Percentiles rank a stretch among this genome's conserved stretches.
phyloP scores from a whole-genome alignment of 2,329 filamentous ascomycete species.

The Lecanicillium sp. region DNA sequence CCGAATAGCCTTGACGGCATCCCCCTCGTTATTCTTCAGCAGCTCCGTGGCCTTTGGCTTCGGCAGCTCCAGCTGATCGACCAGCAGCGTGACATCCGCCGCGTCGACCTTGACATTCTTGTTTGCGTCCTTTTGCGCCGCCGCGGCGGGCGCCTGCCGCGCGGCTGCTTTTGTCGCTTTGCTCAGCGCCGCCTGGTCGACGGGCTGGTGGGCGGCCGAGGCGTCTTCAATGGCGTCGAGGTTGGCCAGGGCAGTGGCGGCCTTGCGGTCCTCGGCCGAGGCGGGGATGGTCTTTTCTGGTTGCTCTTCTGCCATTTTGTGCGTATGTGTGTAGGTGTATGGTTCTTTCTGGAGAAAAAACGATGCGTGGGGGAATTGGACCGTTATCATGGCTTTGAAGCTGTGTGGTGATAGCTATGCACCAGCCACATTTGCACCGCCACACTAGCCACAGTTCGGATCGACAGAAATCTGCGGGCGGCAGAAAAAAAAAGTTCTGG shows the following conservation, averaged over 20 bases:
- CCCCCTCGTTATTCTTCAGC: slow-evolving; percentile 62
- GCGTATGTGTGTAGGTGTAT: not conserved
- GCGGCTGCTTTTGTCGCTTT: slow-evolving; percentile 57
- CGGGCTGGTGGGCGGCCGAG: slow-evolving; percentile 38
- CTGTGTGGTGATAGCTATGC: not conserved
- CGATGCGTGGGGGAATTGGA: too few relatives aligned
- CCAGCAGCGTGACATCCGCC: slow-evolving; percentile 62
- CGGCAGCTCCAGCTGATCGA: slow-evolving; percentile 63
- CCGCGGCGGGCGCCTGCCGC: not conserved
- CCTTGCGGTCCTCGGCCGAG: slow-evolving; percentile 69
- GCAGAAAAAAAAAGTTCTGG: too few relatives aligned
- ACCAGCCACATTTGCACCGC: not conserved
- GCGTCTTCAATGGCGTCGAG: slow-evolving; percentile 49
- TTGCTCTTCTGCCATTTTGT: slow-evolving; percentile 49
- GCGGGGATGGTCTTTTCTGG: slow-evolving; percentile 38
- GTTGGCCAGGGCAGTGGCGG: slow-evolving; percentile 63
- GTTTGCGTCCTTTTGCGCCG: slow-evolving; percentile 19
- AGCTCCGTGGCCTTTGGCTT: slow-evolving; percentile 69
- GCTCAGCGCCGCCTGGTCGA: slow-evolving; percentile 62
- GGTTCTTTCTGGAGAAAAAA: not conserved
- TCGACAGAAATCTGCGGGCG: too few relatives aligned
- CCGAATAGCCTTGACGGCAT: slow-evolving; percentile 59
- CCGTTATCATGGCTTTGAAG: too few relatives aligned
- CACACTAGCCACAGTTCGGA: too few relatives aligned
- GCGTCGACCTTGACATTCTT: slow-evolving; percentile 68